These are phyloP conservation scores for Hansenula sp. DNA, from an alignment of 1,139 yeast genomes.

Conservation along the genomic window DNA sequence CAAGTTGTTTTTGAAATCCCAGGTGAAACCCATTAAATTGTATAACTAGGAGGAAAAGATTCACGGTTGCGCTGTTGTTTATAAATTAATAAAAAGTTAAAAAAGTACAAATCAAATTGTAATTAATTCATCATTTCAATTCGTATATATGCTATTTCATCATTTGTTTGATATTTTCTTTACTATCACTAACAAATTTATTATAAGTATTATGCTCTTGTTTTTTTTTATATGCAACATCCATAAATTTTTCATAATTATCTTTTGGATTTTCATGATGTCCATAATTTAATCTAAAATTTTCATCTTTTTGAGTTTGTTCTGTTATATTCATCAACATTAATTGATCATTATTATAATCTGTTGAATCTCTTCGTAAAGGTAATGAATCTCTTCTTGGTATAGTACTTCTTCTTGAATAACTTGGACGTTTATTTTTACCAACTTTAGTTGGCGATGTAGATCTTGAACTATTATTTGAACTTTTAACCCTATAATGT, in stretches of 20 bases:
- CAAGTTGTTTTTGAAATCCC: constrained; percentile 99
- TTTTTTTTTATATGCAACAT: constrained; percentile 14
- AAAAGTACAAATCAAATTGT: no score
- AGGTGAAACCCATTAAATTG: constrained; percentile 57
- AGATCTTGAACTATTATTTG: constrained; percentile 1
- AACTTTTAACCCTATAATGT: not conserved
- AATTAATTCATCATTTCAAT: no score
- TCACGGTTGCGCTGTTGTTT: not conserved
- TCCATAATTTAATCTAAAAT: constrained; percentile 7
- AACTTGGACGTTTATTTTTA: not conserved
- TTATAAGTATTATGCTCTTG: constrained; percentile 11
- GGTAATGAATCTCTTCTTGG: constrained; percentile 1
- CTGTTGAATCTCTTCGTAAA: not conserved
- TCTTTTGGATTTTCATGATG: constrained; percentile 4
- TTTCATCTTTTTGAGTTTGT: constrained; percentile 13
- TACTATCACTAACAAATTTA: constrained; percentile 14
- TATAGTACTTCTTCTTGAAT: constrained; percentile 4
- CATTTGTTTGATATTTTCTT: constrained; percentile 1
- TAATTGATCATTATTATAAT: not conserved
- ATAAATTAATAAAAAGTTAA: no score
- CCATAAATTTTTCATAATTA: constrained; percentile 18
- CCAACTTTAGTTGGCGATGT: constrained; percentile 2
- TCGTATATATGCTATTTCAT: no score
- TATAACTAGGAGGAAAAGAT: not conserved
- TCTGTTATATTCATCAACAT: constrained; percentile 15